Evolutionary conservation across 148 eudicot species (phyloP), one percentile per base, ranked within the genome.

Genomic region (Rhododendron molle): DNA sequence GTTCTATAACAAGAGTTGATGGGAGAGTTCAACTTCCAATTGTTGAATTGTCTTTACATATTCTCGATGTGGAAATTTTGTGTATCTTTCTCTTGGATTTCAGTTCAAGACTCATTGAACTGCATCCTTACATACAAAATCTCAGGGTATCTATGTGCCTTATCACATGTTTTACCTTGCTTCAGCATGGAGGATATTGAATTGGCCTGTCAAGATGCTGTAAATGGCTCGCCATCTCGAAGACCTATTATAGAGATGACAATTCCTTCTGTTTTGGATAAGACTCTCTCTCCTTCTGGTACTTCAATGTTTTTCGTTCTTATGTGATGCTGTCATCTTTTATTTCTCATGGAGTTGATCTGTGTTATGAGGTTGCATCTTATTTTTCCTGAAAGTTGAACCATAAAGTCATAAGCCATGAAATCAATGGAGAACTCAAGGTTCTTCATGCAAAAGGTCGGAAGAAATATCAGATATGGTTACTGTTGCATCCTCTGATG

Each of bases 201-300:
- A 83, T 85, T 88, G 58, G 97, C 97, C 23, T 91, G 94, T 86
- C 93, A 90, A 89, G 97, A 95, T 87, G 95, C 95, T 62, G 78
- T 84, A 86, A 95, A 88, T 86, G 94, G 98, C 28, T 86, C 86
- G 76, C 95, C 99, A 89, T 97, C 99, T 77, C 87, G 46, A 85
- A 92, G 98, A 90, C 99, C 99, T 77, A 46, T 97, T 52, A 94
- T 97, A 56, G 98, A 97, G 89, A 95, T 97, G 99, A 94, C 99
- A 16, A 94, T 97, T 82, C 99, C 98, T 88, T 94, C 99, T 84
- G 92, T 88, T 47, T 81, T 97, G 85, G 98, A 95, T 86, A 91
- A 90, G 85, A 95, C 99, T 43, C 92, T 97, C 76, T 95, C 98
- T 84, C 98, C 98, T 71, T 91, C 93, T 44, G 98, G 98, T 95